phyloP scores from a whole-genome alignment of 331 rosid species.

The Quercus tomentella region DNA sequence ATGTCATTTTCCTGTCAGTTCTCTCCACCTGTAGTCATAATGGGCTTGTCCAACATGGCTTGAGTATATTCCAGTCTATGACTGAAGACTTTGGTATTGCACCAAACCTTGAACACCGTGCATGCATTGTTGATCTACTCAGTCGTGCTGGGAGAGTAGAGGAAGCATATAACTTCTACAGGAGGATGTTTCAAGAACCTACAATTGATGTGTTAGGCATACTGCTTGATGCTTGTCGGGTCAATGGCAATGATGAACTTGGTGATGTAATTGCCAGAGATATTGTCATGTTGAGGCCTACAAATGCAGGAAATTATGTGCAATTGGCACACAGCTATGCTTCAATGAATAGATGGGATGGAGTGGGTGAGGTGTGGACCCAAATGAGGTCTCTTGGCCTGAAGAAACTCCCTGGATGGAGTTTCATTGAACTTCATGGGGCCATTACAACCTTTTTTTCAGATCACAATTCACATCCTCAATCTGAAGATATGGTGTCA shows the following conservation, averaged over 20 bases:
- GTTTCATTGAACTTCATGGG: conserved; percentile 72
- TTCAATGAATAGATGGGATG: conserved; percentile 72
- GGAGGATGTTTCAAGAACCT: conserved; percentile 48
- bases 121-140: conserved; percentile 86
- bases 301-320: conserved; percentile 69
- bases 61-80: conserved; percentile 75
- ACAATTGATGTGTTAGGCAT: conserved; percentile 67
- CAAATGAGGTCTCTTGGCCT: conserved; percentile 87
- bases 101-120: conserved; percentile 73
- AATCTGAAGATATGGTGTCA: conserved; percentile 43
- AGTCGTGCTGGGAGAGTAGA: conserved; percentile 81
- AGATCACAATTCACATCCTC: conserved; percentile 76
- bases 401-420: conserved; percentile 92
- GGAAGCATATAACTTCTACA: conserved; percentile 71
- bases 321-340: conserved; percentile 82
- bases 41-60: conserved; percentile 69
- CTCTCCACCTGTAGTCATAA: conserved; percentile 88
- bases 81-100: conserved; percentile 48
- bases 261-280: conserved; percentile 53
- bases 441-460: conserved; percentile 62
- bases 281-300: conserved; percentile 54
- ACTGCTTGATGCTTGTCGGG: conserved; percentile 72
- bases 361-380: conserved; percentile 73
- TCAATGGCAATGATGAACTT: conserved; percentile 47
- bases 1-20: conserved; percentile 75